Percentiles rank a stretch among this genome's conserved stretches.
Evolutionary conservation across 176 grass and related monocot genomes (phyloP).

Genomic region (Eragrostis curvula): DNA sequence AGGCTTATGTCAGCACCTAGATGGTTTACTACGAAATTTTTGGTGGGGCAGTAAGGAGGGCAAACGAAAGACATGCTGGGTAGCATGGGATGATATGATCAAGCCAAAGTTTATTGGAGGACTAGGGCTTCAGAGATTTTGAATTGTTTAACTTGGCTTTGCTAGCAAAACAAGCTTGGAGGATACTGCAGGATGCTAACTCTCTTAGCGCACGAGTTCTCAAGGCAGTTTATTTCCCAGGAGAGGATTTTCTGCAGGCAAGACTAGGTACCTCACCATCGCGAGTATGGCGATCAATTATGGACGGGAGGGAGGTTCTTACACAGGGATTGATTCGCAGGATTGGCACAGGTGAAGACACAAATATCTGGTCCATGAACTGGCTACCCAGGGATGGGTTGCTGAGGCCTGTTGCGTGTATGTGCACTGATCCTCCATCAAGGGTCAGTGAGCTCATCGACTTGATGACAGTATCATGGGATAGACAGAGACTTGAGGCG

Average conservation of each 20-base stretch:
- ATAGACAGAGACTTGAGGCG: no score
- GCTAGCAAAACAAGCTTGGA: not conserved
- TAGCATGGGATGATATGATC: not conserved
- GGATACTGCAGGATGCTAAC: not conserved
- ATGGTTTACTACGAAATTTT: not conserved
- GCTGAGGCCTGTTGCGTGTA: not conserved
- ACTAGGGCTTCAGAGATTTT: not conserved
- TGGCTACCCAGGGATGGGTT: not conserved
- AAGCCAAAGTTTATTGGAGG: not conserved
- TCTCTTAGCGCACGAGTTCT: not conserved
- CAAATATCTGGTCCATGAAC: not conserved
- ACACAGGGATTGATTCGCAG: not conserved
- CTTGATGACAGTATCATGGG: no score
- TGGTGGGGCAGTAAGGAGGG: not conserved
- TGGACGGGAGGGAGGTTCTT: not conserved
- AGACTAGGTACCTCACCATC: rapidly evolving
- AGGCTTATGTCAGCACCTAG: not conserved
- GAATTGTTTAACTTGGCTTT: not conserved
- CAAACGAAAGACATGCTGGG: not conserved
- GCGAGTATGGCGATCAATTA: not conserved
- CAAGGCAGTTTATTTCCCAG: not conserved
- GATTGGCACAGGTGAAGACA: not conserved
- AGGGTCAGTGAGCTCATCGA: not conserved
- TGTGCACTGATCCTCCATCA: not conserved
- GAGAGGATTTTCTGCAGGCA: not conserved